These are phyloP conservation scores for Aquanectria penicillioides DNA, from an alignment of 2,329 filamentous ascomycete species.

Conservation along the genomic window DNA sequence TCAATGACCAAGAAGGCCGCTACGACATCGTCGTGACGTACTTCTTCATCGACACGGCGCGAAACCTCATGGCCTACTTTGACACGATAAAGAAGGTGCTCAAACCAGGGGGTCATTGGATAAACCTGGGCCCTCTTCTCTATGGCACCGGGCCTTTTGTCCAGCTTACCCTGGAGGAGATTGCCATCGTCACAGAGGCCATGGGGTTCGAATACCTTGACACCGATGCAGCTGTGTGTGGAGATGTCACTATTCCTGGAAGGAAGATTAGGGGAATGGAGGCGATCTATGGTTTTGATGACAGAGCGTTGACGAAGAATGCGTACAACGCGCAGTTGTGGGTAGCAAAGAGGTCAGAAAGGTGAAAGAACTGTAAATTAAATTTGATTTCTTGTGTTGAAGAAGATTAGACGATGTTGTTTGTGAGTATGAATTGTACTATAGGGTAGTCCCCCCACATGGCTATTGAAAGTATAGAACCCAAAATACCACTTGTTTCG, in stretches of 20 bases:
- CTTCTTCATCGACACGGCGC: constrained; percentile 70
- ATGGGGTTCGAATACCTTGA: constrained; percentile 64
- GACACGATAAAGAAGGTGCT: constrained; percentile 62
- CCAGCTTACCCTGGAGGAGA: constrained; percentile 64
- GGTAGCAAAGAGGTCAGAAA: constrained; percentile 51
- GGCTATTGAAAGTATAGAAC: too few species aligned
- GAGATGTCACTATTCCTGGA: constrained; percentile 53
- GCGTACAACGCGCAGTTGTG: constrained; percentile 66
- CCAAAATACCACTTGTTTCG: too few species aligned
- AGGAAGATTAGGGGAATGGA: constrained; percentile 56
- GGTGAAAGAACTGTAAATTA: not conserved
- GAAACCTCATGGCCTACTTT: constrained; percentile 64
- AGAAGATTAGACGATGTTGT: not conserved
- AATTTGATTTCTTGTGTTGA: not conserved
- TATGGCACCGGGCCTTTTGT: constrained; percentile 65
- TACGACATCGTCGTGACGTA: constrained; percentile 65
- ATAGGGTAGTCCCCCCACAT: too few species aligned
- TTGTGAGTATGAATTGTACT: too few species aligned
- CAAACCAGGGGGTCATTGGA: constrained; percentile 60
- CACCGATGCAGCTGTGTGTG: constrained; percentile 51
- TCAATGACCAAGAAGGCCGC: constrained; percentile 35
- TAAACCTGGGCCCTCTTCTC: constrained; percentile 66
- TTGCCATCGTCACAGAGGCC: constrained; percentile 56
- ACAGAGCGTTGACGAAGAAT: constrained; percentile 59
- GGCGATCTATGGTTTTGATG: constrained; percentile 64